phyloP scores from a whole-genome alignment of 2,329 filamentous ascomycete species.

The Fusarium brachygibbosum region DNA sequence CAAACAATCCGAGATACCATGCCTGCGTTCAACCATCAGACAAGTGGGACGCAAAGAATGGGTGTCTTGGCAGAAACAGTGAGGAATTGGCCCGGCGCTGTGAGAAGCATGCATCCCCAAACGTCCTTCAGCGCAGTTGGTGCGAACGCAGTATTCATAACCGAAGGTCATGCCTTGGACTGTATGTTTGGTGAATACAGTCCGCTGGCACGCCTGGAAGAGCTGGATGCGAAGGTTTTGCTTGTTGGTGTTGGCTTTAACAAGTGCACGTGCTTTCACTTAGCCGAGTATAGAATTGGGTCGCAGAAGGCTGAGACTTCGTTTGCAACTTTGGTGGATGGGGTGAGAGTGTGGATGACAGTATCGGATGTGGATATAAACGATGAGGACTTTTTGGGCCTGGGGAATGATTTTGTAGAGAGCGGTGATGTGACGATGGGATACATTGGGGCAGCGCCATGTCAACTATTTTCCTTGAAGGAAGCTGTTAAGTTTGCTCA shows the following conservation, averaged over 20 bases:
- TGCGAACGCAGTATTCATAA: background rate
- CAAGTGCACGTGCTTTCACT: constrained; percentile 16
- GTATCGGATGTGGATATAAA: background rate
- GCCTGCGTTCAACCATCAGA: background rate
- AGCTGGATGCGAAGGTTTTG: background rate
- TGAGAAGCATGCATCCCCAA: constrained; percentile 8
- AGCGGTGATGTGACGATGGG: background rate
- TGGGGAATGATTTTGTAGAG: background rate
- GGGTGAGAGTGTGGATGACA: background rate
- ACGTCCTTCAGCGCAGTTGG: constrained; percentile 14
- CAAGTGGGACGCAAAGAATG: background rate
- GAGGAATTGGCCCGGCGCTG: constrained; percentile 8
- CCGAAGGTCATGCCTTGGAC: background rate
- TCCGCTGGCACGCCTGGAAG: background rate
- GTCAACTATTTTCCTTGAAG: background rate
- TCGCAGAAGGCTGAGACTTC: background rate
- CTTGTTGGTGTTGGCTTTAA: background rate
- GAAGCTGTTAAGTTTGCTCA: background rate
- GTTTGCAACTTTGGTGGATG: background rate
- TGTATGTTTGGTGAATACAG: constrained; percentile 12
- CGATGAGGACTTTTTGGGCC: background rate
- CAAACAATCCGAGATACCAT: background rate
- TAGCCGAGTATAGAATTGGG: constrained; percentile 10
- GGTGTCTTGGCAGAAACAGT: constrained; percentile 1
- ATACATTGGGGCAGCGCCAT: background rate